These are phyloP conservation scores for Abrus pulchellus DNA, from an alignment of 306 rosid genomes.

Conservation along the genomic window DNA sequence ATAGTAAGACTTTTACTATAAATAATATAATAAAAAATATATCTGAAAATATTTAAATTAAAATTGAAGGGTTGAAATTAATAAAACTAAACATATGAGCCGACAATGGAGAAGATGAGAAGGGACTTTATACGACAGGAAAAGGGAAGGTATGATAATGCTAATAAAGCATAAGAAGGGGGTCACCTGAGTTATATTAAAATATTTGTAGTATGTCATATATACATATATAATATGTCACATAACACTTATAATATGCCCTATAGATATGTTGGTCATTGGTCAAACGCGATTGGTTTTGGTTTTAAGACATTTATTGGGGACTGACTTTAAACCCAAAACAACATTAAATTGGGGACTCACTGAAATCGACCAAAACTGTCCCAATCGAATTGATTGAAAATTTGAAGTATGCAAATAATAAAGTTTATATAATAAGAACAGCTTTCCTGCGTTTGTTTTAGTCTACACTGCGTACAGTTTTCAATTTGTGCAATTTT, in stretches of 20 bases:
- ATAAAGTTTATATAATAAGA: neutral
- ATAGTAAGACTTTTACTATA: too few species aligned
- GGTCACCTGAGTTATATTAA: conserved; percentile 29
- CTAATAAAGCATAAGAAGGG: conserved; percentile 31
- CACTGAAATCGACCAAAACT: conserved; percentile 20
- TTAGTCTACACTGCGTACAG: too few species aligned
- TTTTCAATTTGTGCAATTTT: too few species aligned
- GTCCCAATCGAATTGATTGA: conserved; percentile 22
- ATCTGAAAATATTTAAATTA: too few species aligned
- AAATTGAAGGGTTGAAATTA: neutral
- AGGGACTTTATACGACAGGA: conserved; percentile 25
- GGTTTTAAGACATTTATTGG: conserved; percentile 3
- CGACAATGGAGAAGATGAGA: conserved; percentile 25
- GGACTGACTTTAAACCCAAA: neutral
- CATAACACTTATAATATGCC: neutral
- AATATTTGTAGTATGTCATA: conserved; percentile 1
- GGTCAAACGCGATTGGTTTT: conserved; percentile 36
- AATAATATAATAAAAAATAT: too few species aligned
- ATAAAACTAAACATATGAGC: neutral
- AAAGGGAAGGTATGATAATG: conserved; percentile 36
- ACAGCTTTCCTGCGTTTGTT: neutral
- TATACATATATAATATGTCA: neutral
- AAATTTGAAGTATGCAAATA: neutral
- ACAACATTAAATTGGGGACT: neutral
- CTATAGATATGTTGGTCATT: too few species aligned